phyloP scores from a whole-genome alignment of 2,329 filamentous ascomycete species.

The Gnomoniopsis smithogilvyi region DNA sequence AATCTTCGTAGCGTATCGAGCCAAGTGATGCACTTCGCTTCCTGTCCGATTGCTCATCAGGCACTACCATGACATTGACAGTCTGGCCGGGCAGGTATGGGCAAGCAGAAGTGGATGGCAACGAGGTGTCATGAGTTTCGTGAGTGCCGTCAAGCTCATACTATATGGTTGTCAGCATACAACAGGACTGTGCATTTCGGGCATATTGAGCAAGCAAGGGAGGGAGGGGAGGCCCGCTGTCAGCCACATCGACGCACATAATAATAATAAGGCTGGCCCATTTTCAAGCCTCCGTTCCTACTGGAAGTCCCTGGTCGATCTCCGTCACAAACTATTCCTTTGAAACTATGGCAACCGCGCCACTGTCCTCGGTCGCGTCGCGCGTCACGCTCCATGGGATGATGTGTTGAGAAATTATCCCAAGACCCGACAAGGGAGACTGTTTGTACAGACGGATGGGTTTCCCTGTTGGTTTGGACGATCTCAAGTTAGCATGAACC shows the following conservation, averaged over 20 bases:
- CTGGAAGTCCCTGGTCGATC: slow-evolving; percentile 50
- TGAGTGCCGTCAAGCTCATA: slow-evolving; percentile 78
- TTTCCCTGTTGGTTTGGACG: slow-evolving; percentile 44
- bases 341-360: slow-evolving; percentile 84
- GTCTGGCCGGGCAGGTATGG: slow-evolving; percentile 84
- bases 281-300: slow-evolving; percentile 78
- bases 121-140: slow-evolving; percentile 70
- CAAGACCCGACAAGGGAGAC: slow-evolving; percentile 87
- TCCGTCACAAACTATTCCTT: slow-evolving; percentile 81
- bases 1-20: slow-evolving; percentile 55
- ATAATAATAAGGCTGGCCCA: slow-evolving; percentile 94
- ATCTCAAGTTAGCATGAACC: slow-evolving; percentile 4
- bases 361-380: slow-evolving; percentile 74
- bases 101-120: slow-evolving; percentile 74
- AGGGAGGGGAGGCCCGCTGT: slow-evolving; percentile 3
- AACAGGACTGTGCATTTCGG: not conserved
- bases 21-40: slow-evolving; percentile 64
- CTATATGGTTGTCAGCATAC: slow-evolving; percentile 43
- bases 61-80: slow-evolving; percentile 81
- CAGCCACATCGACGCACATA: slow-evolving; percentile 59
- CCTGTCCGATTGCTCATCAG: slow-evolving; percentile 61
- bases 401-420: slow-evolving; percentile 84
- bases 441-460: slow-evolving; percentile 58
- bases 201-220: slow-evolving; percentile 7
- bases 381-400: slow-evolving; percentile 77